These are phyloP conservation scores for Fusarium sp. DNA, from an alignment of 2,329 filamentous ascomycete species.

Conservation along the genomic window DNA sequence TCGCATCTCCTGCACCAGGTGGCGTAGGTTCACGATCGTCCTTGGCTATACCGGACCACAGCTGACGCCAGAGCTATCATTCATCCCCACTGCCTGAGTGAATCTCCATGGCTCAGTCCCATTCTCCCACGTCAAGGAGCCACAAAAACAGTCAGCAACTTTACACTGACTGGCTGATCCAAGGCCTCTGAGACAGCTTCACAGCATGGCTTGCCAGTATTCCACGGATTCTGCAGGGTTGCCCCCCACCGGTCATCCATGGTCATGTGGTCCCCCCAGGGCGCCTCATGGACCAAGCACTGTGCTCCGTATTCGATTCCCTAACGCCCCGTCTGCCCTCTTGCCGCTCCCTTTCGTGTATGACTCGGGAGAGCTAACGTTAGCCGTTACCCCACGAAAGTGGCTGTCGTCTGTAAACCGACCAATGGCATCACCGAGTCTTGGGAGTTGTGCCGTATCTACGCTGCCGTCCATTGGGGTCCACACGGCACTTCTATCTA, in stretches of 20 bases:
- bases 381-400: constrained; percentile 33
- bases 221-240: constrained; percentile 16
- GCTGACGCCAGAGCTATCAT: constrained; percentile 10
- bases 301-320: constrained; percentile 30
- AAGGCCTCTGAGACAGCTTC: constrained; percentile 10
- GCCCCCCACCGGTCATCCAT: constrained; percentile 22
- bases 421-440: constrained; percentile 20
- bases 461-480: constrained; percentile 17
- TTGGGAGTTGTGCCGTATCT: constrained; percentile 32
- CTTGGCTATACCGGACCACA: constrained; percentile 7
- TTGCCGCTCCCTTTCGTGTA: constrained; percentile 7
- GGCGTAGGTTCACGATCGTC: constrained; percentile 19
- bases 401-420: constrained; percentile 19
- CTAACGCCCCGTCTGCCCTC: constrained; percentile 5
- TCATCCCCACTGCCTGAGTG: constrained; percentile 20
- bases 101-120: background rate
- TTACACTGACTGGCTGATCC: constrained; percentile 24
- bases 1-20: constrained; percentile 4
- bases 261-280: constrained; percentile 30
- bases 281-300: constrained; percentile 30
- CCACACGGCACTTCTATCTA: constrained; percentile 26
- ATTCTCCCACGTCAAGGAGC: constrained; percentile 15
- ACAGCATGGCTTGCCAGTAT: constrained; percentile 33
- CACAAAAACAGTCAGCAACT: constrained; percentile 11
- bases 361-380: constrained; percentile 22